Evolutionary conservation across 805 yeast genomes (phyloP), one percentile per base, ranked within the genome.

Genomic region (Crinitomyces ghanaensis): DNA sequence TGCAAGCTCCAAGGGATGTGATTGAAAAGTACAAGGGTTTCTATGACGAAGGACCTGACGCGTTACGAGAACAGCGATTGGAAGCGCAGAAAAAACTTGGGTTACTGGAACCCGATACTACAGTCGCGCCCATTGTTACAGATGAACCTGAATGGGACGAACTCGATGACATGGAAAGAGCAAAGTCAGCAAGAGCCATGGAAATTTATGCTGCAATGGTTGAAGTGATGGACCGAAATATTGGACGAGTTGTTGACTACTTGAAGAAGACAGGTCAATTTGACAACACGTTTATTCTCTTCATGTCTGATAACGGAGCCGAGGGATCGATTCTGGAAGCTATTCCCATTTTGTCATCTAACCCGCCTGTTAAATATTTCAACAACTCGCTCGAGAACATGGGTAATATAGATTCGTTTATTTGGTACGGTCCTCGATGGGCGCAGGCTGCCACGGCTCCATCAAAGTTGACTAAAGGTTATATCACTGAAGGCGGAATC

Each of bases 201-300:
- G 73, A 68, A 42, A 57, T 63, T 7, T 73, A 71, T 48, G 77
- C 77, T n/a, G 77, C 75, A 3, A 72, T 73, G 74, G 78, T 73
- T 15, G 75, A 71, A 27, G 50, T 63, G 3, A 44, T 72, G 48
- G 80, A 73, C 43, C 46, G 46, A 23, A 63, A 71, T 36, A 53
- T 73, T 21, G 80, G 78, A 2, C 56, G 64, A 34, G 63, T 72
- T 1, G 36, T 72, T 4, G 52, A 60, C 4, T 50, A 57, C 14
- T 50, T 73, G 17, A 62, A 68, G 43, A 33, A 41, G 3, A 48
- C 54, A 2, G 68, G 62, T 8, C 68, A 69, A 45, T 48, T 62
- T 18, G 76, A 72, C 26, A 67, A 73, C 50, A 72, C 78, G 0
- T 57, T 71, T 42, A 57, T 72, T n/a, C 40, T 70, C 21, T 73